A percentile compares a stretch with the other conserved stretches of the same genome.
phyloP scores from a whole-genome alignment of 2,329 filamentous ascomycete genomes.

The Cladosporium velox region DNA sequence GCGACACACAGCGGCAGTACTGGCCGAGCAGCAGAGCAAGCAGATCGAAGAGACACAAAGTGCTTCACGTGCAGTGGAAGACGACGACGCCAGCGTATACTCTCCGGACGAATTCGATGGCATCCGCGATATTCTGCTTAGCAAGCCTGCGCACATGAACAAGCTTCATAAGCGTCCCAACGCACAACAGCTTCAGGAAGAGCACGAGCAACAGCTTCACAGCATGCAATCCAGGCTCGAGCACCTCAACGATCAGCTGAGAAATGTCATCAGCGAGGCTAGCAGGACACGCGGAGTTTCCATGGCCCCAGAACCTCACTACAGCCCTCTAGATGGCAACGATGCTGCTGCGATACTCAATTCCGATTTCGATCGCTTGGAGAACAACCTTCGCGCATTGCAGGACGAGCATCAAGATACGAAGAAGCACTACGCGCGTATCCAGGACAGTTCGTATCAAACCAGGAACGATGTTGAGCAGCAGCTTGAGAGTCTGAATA shows the following conservation, averaged over 20 bases:
- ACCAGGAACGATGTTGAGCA: constrained; percentile 34
- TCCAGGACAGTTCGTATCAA: constrained; percentile 30
- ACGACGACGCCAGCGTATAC: constrained; percentile 29
- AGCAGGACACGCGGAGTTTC: constrained; percentile 31
- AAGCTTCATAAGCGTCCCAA: constrained; percentile 25
- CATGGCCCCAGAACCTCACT: constrained; percentile 27
- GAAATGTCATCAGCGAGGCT: constrained; percentile 35
- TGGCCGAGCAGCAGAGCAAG: constrained; percentile 76
- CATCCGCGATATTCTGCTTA: constrained; percentile 37
- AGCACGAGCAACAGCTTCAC: constrained; percentile 35
- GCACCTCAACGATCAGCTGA: constrained; percentile 36
- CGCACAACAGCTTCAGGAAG: constrained; percentile 28
- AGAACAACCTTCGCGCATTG: constrained; percentile 32
- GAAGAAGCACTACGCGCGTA: constrained; percentile 28
- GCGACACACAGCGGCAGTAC: constrained; percentile 87
- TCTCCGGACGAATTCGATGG: constrained; percentile 57
- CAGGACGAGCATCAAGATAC: constrained; percentile 33
- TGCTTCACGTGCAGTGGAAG: constrained; percentile 22
- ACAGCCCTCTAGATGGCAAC: constrained; percentile 21
- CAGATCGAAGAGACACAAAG: constrained; percentile 42
- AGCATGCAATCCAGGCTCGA: constrained; percentile 36
- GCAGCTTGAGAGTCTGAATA: constrained; percentile 36
- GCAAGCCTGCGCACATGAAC: constrained; percentile 25
- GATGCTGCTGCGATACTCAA: constrained; percentile 27
- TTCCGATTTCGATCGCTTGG: constrained; percentile 30